Percentiles rank a stretch among this genome's conserved stretches.
Evolutionary conservation across 768 basidiomycete species (phyloP).

Genomic region (Pluteus cervinus): DNA sequence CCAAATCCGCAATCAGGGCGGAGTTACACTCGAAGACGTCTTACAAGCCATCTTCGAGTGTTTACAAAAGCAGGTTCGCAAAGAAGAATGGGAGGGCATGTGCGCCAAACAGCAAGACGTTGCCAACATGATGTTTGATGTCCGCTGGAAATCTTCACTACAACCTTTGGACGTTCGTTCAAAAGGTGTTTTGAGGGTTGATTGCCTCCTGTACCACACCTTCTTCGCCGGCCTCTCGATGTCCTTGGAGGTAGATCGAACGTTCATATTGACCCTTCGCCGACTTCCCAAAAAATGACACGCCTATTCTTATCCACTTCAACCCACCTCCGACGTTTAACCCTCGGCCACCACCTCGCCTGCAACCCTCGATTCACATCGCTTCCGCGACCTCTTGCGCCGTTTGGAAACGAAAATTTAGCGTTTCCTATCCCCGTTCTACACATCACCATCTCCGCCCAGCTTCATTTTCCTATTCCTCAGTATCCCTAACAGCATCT

Average conservation of each 20-base stretch:
- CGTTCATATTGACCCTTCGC: conserved; percentile 44
- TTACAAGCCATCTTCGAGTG: conserved; percentile 37
- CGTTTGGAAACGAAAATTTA: no score
- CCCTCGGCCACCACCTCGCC: background rate
- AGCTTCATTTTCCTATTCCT: no score
- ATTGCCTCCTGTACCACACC: conserved; percentile 42
- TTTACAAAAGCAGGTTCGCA: conserved; percentile 30
- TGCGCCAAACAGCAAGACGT: conserved; percentile 35
- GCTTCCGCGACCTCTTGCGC: no score
- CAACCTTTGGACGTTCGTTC: conserved; percentile 27
- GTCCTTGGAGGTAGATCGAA: conserved; percentile 26
- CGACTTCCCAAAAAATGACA: conserved; percentile 13
- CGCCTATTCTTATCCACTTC: background rate
- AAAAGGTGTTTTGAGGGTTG: conserved; percentile 40
- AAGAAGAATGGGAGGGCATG: conserved; percentile 36
- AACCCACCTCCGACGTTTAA: background rate
- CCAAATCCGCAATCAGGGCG: conserved; percentile 30
- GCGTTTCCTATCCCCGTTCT: no score
- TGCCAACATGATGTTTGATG: conserved; percentile 34
- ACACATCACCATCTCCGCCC: no score
- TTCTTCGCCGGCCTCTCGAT: conserved; percentile 47
- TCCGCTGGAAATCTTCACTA: conserved; percentile 35
- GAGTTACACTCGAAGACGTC: conserved; percentile 49
- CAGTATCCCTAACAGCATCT: no score
- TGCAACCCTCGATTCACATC: conserved; percentile 4